Base-by-base conservation (phyloP, 2,329 filamentous ascomycete genomes). In the Penicillium fuscoglaucum region DNA sequence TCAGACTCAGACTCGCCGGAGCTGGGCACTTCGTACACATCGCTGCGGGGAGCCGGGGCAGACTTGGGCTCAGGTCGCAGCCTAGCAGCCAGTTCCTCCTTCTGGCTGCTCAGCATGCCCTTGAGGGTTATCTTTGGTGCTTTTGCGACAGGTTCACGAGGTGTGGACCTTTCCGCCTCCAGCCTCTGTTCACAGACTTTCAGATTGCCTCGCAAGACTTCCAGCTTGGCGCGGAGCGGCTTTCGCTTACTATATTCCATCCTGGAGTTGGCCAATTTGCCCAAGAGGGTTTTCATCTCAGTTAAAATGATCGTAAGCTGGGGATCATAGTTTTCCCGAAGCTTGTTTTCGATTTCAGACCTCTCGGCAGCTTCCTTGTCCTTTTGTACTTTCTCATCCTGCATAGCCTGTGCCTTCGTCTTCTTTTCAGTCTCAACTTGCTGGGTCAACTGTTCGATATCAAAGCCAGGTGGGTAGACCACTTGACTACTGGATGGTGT, bases 21-120 rank as follows among this genome's bases (percentile, higher is more conserved):
- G 52, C 52, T 55, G 15, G 35, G 52, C 10, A 50, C 52, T 19
- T 55, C 52, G 17, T 55, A 55, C 15, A 55, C 52, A 43, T 51
- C 37, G 24, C 5, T 2, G 5, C 45, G 45, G 13, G 28, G 45
- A 17, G 28, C 19, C 8, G 45, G 45, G 15, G 45, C 45, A 3
- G 52, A 9, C 17, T 55, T 55, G 4, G 45, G 6, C 8, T 51
- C 45, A 17, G 33, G 33, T 19, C 45, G 45, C 12, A 31, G 35
- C n/a, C 21, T 55, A 24, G 37, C 45, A 43, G 33, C 43, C 2
- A 55, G 9, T 37, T 55, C 52, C 29, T 55, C 10, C 13, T 28
- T 50, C 37, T 55, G 45, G 37, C 52, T 55, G 21, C 26, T 35
- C 19, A 55, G 28, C 17, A 55, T 26, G 8, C 41, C 28, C 45